These are phyloP conservation scores for Astraeus odoratus DNA, from an alignment of 768 basidiomycete genomes.

Conservation along the genomic window DNA sequence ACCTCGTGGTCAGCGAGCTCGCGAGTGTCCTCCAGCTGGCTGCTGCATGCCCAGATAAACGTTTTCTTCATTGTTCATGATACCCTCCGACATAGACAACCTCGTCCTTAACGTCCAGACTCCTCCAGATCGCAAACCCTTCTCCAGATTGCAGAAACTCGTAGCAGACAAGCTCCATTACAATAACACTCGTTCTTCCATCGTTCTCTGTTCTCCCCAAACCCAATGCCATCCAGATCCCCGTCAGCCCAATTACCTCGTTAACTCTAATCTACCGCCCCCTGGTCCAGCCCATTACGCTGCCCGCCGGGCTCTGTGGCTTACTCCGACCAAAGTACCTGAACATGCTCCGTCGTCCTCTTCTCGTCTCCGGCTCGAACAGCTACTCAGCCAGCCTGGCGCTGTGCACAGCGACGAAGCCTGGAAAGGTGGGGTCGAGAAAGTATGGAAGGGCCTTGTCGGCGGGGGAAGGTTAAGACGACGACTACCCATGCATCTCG, in stretches of 20 bases:
- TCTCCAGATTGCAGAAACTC: constrained; percentile 6
- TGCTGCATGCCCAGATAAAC: constrained; percentile 3
- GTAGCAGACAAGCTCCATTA: constrained; percentile 4
- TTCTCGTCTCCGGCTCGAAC: constrained; percentile 44
- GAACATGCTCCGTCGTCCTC: constrained; percentile 18
- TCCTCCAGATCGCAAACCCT: neutral
- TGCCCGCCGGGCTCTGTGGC: constrained; percentile 60
- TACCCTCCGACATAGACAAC: constrained; percentile 11
- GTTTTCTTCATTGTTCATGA: constrained; percentile 9
- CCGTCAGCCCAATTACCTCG: constrained; percentile 3
- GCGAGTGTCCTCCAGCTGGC: neutral
- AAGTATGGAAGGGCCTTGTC: constrained; percentile 57
- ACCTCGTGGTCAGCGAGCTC: neutral
- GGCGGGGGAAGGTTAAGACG: constrained; percentile 53
- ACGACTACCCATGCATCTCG: constrained; percentile 52
- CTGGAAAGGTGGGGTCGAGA: constrained; percentile 53
- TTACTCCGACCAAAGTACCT: constrained; percentile 23
- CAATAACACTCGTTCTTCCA: constrained; percentile 2
- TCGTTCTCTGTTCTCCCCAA: constrained; percentile 1
- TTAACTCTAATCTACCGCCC: constrained; percentile 35
- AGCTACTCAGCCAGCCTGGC: constrained; percentile 40
- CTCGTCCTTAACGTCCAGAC: neutral
- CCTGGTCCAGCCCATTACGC: constrained; percentile 61
- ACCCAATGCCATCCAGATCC: constrained; percentile 1
- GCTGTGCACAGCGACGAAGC: constrained; percentile 42